Evolutionary conservation across 495 filamentous ascomycete genomes (phyloP), one percentile per base, ranked within the genome.

Genomic region (Penicillium alfredii): DNA sequence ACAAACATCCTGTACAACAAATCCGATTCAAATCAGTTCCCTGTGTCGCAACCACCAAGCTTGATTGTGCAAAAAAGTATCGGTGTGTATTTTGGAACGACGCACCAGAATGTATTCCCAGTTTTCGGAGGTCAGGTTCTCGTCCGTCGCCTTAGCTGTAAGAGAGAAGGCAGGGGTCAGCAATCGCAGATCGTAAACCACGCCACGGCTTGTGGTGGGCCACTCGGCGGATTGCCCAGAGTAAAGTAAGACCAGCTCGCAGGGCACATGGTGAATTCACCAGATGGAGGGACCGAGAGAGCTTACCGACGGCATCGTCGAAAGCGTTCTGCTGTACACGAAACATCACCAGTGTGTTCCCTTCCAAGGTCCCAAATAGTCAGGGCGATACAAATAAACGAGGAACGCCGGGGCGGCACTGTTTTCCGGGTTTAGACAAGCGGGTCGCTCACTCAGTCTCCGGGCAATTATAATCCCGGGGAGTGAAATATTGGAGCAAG

Each of bases 51-150:
- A 27, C 3, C 19, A 16, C n/a, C 4, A 14, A 13, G 8, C 16
- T n/a, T n/a, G n/a, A n/a, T n/a, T n/a, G n/a, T n/a, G n/a, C n/a
- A n/a, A n/a, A n/a, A n/a, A n/a, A n/a, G n/a, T n/a, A n/a, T n/a
- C 8, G 6, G 26, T 19, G 19, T 8, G 13, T 10, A 8, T 14
- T 11, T 35, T 6, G 7, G 15, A 15, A 20, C 8, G n/a, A 54
- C 68, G 51, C 67, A 81, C 77, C 63, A 98, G 81, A 61, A 98
- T 98, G 59, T 82, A 88, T 53, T 92, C 92, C 92, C 92, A 98
- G 64, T 97, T 95, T 69, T 97, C 93, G 27, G 84, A 85, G 6
- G 92, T 97, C 55, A 96, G 77, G 60, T 94, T 98, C 73, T 98
- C 92, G 60, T 98, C 92, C 31, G 92, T 98, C 60, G 93, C 89